Percentiles rank a stretch among this genome's conserved stretches.
These are phyloP conservation scores for Globisporangium nunn DNA, from an alignment of 352 stramenopile genomes.

Conservation along the genomic window DNA sequence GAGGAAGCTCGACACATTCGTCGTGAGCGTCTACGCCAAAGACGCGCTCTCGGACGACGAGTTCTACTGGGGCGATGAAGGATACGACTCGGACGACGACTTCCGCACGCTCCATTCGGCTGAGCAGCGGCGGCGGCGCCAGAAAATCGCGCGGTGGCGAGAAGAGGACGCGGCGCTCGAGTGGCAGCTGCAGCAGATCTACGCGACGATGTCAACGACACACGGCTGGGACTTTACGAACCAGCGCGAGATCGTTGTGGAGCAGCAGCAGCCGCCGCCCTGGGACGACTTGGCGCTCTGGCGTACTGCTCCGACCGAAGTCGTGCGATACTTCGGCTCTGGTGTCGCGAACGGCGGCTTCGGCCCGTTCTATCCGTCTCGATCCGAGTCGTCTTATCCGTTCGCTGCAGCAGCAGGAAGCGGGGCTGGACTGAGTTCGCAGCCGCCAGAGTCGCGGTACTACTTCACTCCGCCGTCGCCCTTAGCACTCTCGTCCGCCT, in stretches of 20 bases:
- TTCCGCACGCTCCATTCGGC: background rate
- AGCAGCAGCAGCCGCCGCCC: slow-evolving; percentile 10
- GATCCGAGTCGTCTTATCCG: slow-evolving; percentile 1
- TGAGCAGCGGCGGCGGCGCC: background rate
- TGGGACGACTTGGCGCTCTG: slow-evolving; percentile 53
- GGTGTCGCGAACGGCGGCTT: slow-evolving; percentile 20
- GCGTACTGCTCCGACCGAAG: slow-evolving; percentile 57
- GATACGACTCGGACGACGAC: slow-evolving; percentile 3
- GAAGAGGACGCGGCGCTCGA: slow-evolving; percentile 48
- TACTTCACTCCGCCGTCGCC: slow-evolving; percentile 28
- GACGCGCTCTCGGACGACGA: slow-evolving; percentile 23
- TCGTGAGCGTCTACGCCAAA: slow-evolving; percentile 37
- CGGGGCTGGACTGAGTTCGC: background rate
- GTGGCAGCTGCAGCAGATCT: slow-evolving; percentile 70
- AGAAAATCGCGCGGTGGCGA: slow-evolving; percentile 19
- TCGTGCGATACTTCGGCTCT: slow-evolving; percentile 65
- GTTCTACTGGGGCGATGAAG: slow-evolving; percentile 7
- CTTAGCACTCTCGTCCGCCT: slow-evolving; percentile 5
- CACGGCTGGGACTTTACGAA: slow-evolving; percentile 70
- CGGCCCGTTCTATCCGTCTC: slow-evolving; percentile 17
- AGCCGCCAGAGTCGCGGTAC: slow-evolving; percentile 27
- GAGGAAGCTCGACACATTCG: slow-evolving; percentile 66
- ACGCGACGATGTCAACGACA: slow-evolving; percentile 56
- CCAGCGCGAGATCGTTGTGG: slow-evolving; percentile 37
- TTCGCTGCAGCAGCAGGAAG: background rate